Conservation (phyloP, 2,329 filamentous ascomycete species). For the Neoscytalidium dimidiatum region DNA sequence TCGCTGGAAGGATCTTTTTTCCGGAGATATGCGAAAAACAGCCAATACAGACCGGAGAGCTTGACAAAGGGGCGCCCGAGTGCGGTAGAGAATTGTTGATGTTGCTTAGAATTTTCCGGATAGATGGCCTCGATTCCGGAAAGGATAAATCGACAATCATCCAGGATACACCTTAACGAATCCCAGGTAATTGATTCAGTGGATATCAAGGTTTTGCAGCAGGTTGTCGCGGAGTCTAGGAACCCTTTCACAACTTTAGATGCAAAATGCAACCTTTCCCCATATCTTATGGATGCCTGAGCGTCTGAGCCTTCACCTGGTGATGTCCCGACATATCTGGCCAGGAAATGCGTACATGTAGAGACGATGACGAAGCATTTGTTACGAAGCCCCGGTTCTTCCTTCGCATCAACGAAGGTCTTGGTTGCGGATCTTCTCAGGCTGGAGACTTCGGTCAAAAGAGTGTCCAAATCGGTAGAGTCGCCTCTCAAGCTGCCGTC, state of each 20-base stretch:
- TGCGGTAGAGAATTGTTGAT: constrained; percentile 19
- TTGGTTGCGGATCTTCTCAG: constrained; percentile 29
- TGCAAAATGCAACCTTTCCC: constrained; percentile 6
- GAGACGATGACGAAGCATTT: constrained; percentile 27
- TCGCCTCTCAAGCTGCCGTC: constrained; percentile 34
- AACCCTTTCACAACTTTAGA: constrained; percentile 34
- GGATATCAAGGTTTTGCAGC: constrained; percentile 32
- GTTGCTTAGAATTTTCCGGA: constrained; percentile 12
- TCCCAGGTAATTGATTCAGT: constrained; percentile 30
- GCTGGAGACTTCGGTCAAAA: constrained; percentile 33
- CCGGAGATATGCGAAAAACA: constrained; percentile 59
- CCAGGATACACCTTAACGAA: constrained; percentile 33
- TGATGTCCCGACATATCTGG: constrained; percentile 32
- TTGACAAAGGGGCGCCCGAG: constrained; percentile 53
- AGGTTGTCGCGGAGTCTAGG: constrained; percentile 36
- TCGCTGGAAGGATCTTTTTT: constrained; percentile 45
- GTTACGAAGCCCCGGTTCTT: constrained; percentile 8
- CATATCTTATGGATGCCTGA: background rate
- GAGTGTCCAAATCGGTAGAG: constrained; percentile 33
- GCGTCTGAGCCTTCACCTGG: constrained; percentile 25
- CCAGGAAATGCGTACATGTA: constrained; percentile 34
- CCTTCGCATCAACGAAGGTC: constrained; percentile 24
- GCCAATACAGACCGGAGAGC: constrained; percentile 71
- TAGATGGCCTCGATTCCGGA: constrained; percentile 28
- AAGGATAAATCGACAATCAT: constrained; percentile 34